Percentiles rank a stretch among this genome's conserved stretches.
Evolutionary conservation across 2,329 filamentous ascomycete genomes (phyloP).

Genomic region (Kalmusia sp.): DNA sequence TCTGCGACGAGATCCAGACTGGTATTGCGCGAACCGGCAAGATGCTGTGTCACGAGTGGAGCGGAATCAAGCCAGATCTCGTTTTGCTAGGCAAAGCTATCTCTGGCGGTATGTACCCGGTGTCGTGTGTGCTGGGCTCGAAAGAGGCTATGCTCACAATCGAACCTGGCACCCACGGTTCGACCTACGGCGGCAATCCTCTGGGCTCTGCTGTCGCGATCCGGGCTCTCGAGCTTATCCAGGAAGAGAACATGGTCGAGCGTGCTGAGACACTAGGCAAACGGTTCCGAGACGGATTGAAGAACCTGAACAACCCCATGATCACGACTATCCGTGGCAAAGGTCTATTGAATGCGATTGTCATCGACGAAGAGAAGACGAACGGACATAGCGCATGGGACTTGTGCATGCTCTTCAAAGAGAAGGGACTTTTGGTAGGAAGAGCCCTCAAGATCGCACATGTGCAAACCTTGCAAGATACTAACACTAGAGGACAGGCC

Average conservation of each 20-base stretch:
- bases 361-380: conserved; percentile 90
- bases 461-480: conserved; percentile 28
- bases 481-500: conserved; percentile 65
- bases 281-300: conserved; percentile 80
- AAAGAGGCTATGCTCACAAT: conserved; percentile 95
- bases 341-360: conserved; percentile 91
- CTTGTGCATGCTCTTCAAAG: conserved; percentile 92
- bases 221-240: conserved; percentile 89
- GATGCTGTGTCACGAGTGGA: conserved; percentile 94
- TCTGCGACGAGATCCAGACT: conserved; percentile 98
- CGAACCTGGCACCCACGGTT: conserved; percentile 95
- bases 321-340: conserved; percentile 87
- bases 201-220: conserved; percentile 95
- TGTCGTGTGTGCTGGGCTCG: conserved; percentile 86
- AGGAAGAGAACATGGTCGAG: conserved; percentile 87
- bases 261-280: conserved; percentile 82
- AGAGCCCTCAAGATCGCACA: conserved; percentile 51
- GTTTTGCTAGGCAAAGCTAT: conserved; percentile 97
- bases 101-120: conserved; percentile 98
- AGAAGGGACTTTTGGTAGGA: conserved; percentile 88
- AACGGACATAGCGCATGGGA: conserved; percentile 93
- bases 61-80: conserved; percentile 92
- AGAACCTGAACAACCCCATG: conserved; percentile 77
- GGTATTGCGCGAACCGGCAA: conserved; percentile 94
- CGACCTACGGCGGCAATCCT: conserved; percentile 98